These are phyloP conservation scores for Mycena indigotica DNA, from an alignment of 768 basidiomycete genomes.

Conservation along the genomic window DNA sequence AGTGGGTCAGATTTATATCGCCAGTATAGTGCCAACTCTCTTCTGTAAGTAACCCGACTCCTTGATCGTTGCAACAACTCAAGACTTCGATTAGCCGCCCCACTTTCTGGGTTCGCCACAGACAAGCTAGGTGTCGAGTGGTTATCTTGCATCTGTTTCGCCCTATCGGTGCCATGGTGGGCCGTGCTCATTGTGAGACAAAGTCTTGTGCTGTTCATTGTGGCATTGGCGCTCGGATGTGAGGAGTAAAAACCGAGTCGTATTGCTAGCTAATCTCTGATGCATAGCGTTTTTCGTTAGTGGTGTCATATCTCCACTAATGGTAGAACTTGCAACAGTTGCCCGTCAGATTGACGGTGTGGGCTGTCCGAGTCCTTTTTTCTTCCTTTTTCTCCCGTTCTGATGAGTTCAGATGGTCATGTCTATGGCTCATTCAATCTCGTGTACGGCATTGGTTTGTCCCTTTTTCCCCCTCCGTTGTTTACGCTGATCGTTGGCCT, in stretches of 20 bases:
- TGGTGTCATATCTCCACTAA: constrained; percentile 61
- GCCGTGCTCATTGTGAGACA: constrained; percentile 49
- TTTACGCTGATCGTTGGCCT: neutral
- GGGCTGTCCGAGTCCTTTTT: constrained; percentile 53
- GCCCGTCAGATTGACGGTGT: constrained; percentile 59
- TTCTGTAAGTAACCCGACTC: constrained; percentile 50
- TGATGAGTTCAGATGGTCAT: constrained; percentile 58
- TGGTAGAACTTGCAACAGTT: constrained; percentile 66
- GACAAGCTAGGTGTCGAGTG: constrained; percentile 63
- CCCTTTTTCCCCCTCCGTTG: neutral
- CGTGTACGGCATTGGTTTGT: constrained; percentile 56
- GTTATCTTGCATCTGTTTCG: constrained; percentile 48
- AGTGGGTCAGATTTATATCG: constrained; percentile 71
- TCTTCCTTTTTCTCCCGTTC: neutral
- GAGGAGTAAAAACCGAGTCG: constrained; percentile 17
- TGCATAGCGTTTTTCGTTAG: constrained; percentile 61
- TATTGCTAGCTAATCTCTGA: neutral
- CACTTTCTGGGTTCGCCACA: constrained; percentile 57
- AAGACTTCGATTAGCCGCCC: constrained; percentile 45
- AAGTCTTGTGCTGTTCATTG: constrained; percentile 51
- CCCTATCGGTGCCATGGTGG: constrained; percentile 68
- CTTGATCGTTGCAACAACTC: constrained; percentile 2
- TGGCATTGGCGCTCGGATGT: constrained; percentile 58
- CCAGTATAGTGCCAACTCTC: constrained; percentile 62
- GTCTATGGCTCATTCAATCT: constrained; percentile 77